Evolutionary conservation across 352 stramenopile species (phyloP).

Genomic region (Globisporangium lucens): DNA sequence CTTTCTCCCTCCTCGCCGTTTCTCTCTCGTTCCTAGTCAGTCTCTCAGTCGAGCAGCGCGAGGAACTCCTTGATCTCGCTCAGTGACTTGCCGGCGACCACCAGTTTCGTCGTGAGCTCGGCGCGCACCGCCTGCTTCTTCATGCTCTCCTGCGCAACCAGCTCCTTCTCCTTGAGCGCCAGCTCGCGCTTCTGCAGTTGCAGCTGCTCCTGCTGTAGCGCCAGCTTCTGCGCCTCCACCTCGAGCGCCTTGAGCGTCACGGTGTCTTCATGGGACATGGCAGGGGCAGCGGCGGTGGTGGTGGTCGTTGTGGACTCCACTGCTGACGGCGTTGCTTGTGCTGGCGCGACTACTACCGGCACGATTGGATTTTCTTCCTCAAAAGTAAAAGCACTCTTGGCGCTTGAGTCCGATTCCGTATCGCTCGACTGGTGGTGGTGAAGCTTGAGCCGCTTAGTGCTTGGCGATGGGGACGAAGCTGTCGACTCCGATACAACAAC

Average conservation of each 20-base stretch:
- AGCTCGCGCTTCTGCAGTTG: conserved; percentile 35
- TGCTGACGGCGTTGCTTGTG: neutral
- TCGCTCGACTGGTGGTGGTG: neutral
- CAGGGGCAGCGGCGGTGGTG: neutral
- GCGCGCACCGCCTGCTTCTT: conserved; percentile 5
- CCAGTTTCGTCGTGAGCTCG: conserved; percentile 3
- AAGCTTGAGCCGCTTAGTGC: neutral
- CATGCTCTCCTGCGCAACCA: conserved; percentile 34
- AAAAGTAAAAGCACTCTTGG: neutral
- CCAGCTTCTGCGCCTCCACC: conserved; percentile 40
- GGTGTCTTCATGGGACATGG: neutral
- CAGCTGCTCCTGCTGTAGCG: conserved; percentile 28
- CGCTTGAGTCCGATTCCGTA: neutral
- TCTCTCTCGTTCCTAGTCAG: neutral
- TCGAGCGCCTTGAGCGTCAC: conserved; percentile 17
- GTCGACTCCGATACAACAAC: neutral
- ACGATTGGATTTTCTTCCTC: neutral
- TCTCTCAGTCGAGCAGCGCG: neutral
- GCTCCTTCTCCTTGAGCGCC: conserved; percentile 35
- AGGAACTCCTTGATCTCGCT: conserved; percentile 8
- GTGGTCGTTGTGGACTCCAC: neutral
- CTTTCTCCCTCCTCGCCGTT: neutral
- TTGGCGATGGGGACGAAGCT: neutral
- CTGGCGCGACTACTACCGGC: neutral
- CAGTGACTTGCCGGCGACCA: neutral